Evolutionary conservation across 2,329 filamentous ascomycete species (phyloP), one percentile per base, ranked within the genome.

Genomic region (Botrytis pseudocinerea): DNA sequence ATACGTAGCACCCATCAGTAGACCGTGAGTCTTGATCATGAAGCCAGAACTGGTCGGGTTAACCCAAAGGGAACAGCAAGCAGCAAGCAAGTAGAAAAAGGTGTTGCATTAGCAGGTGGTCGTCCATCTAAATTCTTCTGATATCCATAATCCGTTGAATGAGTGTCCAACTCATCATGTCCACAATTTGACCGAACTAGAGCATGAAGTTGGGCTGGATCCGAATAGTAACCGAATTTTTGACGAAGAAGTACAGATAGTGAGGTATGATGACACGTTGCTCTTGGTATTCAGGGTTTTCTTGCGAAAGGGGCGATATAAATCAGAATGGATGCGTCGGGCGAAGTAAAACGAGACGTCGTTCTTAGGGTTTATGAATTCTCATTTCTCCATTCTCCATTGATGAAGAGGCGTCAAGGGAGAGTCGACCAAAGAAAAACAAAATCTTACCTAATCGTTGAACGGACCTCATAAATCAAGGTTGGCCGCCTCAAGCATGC

Each of bases 181-280:
- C 63, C 63, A 66, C 63, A 66, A 66, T 66, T 66, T 51, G 44
- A 51, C 44, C 63, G 44, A 66, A 40, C 14, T 20, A 25, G 22
- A 22, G 44, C 22, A 20, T 61, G 35, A 32, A 22, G 16, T 35
- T 35, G 28, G 4, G 32, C 51, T n/a, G 6, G 28, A 46, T 62
- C 25, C 60, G 60, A 62, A n/a, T 62, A 61, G 32, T 25, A 42
- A 42, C 60, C 60, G 35, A 18, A 62, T 42, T 62, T 62, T 38
- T 40, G 60, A 42, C 35, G 60, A 62, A 38, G 32, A 61, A 61
- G 59, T 40, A 40, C 51, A 54, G 59, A 38, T 20, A 38, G 38
- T 60, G 9, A 60, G 32, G 18, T 38, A n/a, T n/a, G 1, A n/a
- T 54, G 51, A 28, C 51, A 54, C 51, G 14, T 54, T 25, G 14